phyloP scores from a whole-genome alignment of 371 early-diverging fungal species.

The Mortierella sp. region DNA sequence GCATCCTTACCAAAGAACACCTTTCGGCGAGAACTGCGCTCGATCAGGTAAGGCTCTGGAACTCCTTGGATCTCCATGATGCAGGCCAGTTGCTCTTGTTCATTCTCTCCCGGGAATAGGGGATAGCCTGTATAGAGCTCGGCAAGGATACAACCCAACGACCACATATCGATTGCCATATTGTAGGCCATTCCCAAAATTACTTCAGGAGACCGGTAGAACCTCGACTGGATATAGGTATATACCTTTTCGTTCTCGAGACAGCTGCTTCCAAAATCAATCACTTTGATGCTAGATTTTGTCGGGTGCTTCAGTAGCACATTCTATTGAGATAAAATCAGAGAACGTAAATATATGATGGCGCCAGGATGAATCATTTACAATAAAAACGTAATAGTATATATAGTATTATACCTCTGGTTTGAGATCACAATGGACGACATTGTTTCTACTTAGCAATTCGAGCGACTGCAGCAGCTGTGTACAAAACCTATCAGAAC shows the following conservation, averaged over 20 bases:
- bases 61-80: conserved; percentile 95
- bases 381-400: no score
- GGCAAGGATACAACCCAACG: conserved; percentile 97
- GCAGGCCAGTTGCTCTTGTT: conserved; percentile 94
- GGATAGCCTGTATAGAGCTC: conserved; percentile 96
- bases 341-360: background rate
- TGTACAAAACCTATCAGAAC: conserved; percentile 69
- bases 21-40: conserved; percentile 80
- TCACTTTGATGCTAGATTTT: conserved; percentile 92
- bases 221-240: conserved; percentile 98
- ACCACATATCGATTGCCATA: conserved; percentile 99
- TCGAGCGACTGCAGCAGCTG: conserved; percentile 91
- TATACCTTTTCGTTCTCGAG: conserved; percentile 91
- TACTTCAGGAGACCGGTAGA: conserved; percentile 98
- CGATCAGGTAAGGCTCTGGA: conserved; percentile 83
- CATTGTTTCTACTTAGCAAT: conserved; percentile 78
- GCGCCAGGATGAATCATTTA: no score
- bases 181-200: conserved; percentile 92
- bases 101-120: conserved; percentile 97
- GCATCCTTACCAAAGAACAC: conserved; percentile 83
- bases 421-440: conserved; percentile 99
- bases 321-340: conserved; percentile 61
- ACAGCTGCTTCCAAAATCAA: conserved; percentile 98
- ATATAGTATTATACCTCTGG: conserved; percentile 81
- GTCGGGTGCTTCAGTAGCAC: conserved; percentile 80